These are phyloP conservation scores for Penicillium pancosmium DNA, from an alignment of 495 filamentous ascomycete species.

Conservation along the genomic window DNA sequence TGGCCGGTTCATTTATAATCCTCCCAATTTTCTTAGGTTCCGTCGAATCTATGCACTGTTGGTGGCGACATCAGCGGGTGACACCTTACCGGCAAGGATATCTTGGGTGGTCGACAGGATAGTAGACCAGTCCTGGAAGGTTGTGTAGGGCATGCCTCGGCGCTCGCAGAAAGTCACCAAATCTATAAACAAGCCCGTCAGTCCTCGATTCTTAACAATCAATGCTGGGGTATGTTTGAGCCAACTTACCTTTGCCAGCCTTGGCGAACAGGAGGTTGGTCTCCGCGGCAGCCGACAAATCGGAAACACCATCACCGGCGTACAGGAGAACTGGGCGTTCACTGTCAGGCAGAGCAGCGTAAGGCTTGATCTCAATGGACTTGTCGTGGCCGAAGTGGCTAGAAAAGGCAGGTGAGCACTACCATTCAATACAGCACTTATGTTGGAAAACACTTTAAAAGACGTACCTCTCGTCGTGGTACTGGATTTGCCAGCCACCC, in stretches of 20 bases:
- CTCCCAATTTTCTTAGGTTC: conserved; percentile 14
- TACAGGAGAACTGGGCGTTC: conserved; percentile 80
- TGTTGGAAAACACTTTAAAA: neutral
- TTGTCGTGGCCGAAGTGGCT: conserved; percentile 94
- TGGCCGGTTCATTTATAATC: conserved; percentile 1
- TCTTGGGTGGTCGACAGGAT: conserved; percentile 75
- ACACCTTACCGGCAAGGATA: conserved; percentile 63
- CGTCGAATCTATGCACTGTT: conserved; percentile 17
- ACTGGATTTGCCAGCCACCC: conserved; percentile 84
- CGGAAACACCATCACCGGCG: conserved; percentile 88
- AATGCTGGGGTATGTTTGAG: neutral
- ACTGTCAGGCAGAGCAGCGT: conserved; percentile 67
- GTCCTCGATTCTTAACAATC: neutral
- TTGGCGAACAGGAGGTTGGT: conserved; percentile 92
- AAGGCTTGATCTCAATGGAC: conserved; percentile 81
- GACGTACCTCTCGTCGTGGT: conserved; percentile 77
- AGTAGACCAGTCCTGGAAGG: conserved; percentile 75
- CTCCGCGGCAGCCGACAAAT: conserved; percentile 83
- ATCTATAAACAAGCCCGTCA: conserved; percentile 51
- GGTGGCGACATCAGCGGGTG: conserved; percentile 36
- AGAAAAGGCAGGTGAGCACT: conserved; percentile 6
- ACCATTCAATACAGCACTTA: neutral
- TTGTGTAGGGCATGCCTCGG: conserved; percentile 76
- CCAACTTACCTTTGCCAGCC: conserved; percentile 70
- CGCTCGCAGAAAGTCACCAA: conserved; percentile 79